Base-by-base conservation (phyloP, 345 rosid species). In the Clarkia xantiana region DNA sequence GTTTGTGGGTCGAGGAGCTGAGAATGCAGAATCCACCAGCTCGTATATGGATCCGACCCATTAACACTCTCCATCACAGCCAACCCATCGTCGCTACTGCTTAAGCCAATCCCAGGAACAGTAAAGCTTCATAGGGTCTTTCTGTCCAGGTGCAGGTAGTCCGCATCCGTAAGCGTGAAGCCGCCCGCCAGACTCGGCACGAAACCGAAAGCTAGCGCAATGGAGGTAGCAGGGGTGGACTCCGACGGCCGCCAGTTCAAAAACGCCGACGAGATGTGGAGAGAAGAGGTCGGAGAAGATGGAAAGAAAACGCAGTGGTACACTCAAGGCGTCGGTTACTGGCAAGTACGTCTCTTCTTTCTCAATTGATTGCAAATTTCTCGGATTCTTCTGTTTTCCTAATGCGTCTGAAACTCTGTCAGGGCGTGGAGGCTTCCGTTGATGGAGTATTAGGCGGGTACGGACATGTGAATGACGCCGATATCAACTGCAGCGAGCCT, bases 381-480 rank as follows among this genome's bases (percentile, higher is more conserved):
- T n/a, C n/a, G 13, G 42, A 40, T 38, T 19, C 3, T 16, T 9
- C 1, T 18, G n/a, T n/a, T 36, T 14, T 2, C 14, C 52, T 29
- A 29, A 29, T 29, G n/a, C 36, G 2, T 29, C 36, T 29, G 6
- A 29, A 29, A 29, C 36, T 29, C 25, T 5, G 36, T 29, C 36
- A 86, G 98, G 93, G 86, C 45, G 96, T 91, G 60, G 98, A 91
- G 69, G 96, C 98, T 7, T 79, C 89, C 5, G 81, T 78, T 45
- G 77, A 91, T 62, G 98, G 98, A 52, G 96, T 91, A 9, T 67
- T 91, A 66, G 98, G 96, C 51, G 98, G 96, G 34, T 91, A 79
- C 52, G 96, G 89, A 1, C 78, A 60, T 60, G 89, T 91, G 23
- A 81, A 81, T 60, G 89, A 83, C n/a, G 77, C 73, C 38, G 98